Percentiles rank a stretch among this genome's conserved stretches.
Conservation (phyloP, 257 asterid genomes). For the Solanum neorickii region DNA sequence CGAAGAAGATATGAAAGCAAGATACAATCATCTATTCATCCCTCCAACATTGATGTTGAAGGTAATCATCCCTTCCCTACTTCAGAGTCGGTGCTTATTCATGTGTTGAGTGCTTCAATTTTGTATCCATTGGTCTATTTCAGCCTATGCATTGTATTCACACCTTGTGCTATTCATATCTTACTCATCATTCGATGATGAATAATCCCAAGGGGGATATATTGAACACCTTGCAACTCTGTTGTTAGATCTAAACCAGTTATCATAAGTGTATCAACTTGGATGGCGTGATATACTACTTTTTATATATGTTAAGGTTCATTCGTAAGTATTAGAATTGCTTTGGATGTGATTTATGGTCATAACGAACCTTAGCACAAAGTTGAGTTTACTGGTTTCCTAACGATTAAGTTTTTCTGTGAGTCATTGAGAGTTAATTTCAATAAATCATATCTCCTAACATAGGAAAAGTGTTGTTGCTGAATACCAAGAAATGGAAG, state of each 20-base stretch:
- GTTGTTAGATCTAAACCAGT: background rate
- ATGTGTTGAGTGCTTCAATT: background rate
- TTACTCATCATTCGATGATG: background rate
- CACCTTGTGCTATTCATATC: background rate
- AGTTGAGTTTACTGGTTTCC: background rate
- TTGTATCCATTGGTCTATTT: background rate
- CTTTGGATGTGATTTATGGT: background rate
- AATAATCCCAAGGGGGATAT: background rate
- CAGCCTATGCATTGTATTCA: background rate
- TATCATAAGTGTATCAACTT: background rate
- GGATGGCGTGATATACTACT: background rate
- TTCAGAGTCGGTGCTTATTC: background rate
- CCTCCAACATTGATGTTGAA: background rate
- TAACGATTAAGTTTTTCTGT: background rate
- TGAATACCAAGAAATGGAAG: background rate
- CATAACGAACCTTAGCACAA: background rate
- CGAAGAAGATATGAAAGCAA: background rate
- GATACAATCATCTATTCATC: background rate
- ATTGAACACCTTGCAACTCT: background rate
- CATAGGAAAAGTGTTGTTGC: background rate
- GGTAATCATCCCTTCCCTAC: background rate
- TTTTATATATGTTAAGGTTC: background rate
- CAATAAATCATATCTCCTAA: background rate
- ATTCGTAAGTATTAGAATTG: background rate
- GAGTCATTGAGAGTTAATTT: background rate